phyloP scores from a whole-genome alignment of 2,329 filamentous ascomycete species.

The Kalaharituber pfeilii region DNA sequence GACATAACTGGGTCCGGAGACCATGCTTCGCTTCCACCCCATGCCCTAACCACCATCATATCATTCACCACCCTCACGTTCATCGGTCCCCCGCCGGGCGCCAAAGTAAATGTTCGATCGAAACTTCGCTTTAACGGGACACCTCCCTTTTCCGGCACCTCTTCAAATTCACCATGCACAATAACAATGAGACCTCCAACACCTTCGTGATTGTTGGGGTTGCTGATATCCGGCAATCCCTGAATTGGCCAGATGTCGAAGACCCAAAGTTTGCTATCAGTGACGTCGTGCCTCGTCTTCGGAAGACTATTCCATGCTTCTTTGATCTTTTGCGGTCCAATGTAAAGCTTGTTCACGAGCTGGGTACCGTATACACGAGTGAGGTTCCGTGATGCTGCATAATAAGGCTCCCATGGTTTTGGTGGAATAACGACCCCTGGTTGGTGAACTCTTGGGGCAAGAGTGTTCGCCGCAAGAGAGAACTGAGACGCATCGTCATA shows the following conservation, averaged over 20 bases:
- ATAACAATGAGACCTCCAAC: constrained; percentile 63
- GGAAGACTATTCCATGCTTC: constrained; percentile 55
- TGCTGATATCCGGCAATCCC: constrained; percentile 51
- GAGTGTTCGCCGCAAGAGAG: constrained; percentile 54
- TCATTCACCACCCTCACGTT: constrained; percentile 64
- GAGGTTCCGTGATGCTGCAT: constrained; percentile 63
- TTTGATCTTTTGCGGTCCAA: constrained; percentile 46
- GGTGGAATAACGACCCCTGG: constrained; percentile 32
- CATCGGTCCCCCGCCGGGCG: constrained; percentile 49
- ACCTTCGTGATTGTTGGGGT: constrained; percentile 41
- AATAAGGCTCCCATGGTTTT: constrained; percentile 49
- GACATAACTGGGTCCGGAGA: constrained; percentile 24
- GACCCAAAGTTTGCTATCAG: constrained; percentile 55
- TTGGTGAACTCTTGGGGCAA: constrained; percentile 34
- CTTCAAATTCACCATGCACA: constrained; percentile 72
- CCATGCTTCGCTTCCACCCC: constrained; percentile 39
- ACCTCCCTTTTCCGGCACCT: constrained; percentile 38
- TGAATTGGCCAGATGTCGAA: constrained; percentile 64
- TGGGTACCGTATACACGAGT: constrained; percentile 24
- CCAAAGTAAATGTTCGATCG: constrained; percentile 62
- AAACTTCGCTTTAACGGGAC: constrained; percentile 44
- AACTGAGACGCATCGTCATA: constrained; percentile 65
- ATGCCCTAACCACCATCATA: constrained; percentile 55
- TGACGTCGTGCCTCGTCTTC: constrained; percentile 53
- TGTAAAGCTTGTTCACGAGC: constrained; percentile 47